A percentile compares a stretch with the other conserved stretches of the same genome.
Evolutionary conservation across 2,329 filamentous ascomycete genomes (phyloP).

Genomic region (Calonectria crousiana): DNA sequence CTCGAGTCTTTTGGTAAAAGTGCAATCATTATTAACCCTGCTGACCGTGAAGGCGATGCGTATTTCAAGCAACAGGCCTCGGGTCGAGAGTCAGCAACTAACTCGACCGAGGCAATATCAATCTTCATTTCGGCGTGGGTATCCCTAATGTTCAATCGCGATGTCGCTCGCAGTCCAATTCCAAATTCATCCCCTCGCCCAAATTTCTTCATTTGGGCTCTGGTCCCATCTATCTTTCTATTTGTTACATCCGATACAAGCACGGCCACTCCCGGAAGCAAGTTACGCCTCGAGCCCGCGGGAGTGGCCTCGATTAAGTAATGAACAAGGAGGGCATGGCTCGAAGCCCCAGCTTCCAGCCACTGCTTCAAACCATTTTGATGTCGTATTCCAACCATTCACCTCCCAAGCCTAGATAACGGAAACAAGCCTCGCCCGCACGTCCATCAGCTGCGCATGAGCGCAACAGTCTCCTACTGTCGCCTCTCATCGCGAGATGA

Average conservation of each 20-base stretch:
- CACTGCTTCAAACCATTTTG: not conserved
- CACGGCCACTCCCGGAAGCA: not conserved
- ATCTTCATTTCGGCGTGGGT: constrained; percentile 32
- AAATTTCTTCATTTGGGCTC: not conserved
- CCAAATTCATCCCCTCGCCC: constrained; percentile 3
- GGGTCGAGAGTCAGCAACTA: not conserved
- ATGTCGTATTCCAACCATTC: not conserved
- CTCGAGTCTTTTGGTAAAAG: not conserved
- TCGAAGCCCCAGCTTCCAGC: not conserved
- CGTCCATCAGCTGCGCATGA: constrained; percentile 13
- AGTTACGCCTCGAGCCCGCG: not conserved
- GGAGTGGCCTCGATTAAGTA: not conserved
- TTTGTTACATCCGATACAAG: constrained; percentile 31
- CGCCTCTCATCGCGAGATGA: constrained; percentile 46
- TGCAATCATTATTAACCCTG: not conserved
- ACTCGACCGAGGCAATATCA: not conserved
- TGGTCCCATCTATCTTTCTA: constrained; percentile 36
- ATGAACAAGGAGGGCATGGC: not conserved
- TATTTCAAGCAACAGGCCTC: not conserved
- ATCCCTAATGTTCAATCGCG: constrained; percentile 32
- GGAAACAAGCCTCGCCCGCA: not conserved
- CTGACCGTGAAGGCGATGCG: not conserved
- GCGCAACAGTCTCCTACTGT: constrained; percentile 38
- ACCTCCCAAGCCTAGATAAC: constrained; percentile 5
- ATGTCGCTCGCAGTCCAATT: constrained; percentile 33